Evolutionary conservation across 192 early-diverging fungal species (phyloP).

Genomic region (Allomyces macrogynus): DNA sequence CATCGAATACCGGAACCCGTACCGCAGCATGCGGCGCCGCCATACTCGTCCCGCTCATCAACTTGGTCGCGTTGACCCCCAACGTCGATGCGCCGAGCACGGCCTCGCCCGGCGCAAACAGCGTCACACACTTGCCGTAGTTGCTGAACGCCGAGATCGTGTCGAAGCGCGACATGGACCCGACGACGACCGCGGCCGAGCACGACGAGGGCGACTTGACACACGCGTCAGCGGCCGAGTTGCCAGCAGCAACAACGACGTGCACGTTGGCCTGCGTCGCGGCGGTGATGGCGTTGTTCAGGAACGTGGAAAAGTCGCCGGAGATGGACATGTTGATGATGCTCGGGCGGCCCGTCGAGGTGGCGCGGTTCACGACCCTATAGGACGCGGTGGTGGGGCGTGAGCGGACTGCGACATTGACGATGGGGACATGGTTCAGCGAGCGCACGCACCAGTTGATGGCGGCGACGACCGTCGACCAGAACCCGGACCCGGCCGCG

Average conservation of each 20-base stretch:
- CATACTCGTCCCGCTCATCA: constrained; percentile 1
- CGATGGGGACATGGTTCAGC: no score
- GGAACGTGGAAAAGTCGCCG: constrained; percentile 25
- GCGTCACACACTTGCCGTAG: not conserved
- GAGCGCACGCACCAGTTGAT: constrained; percentile 16
- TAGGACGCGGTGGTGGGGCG: no score
- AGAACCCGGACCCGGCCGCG: constrained; percentile 26
- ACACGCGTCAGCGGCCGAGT: constrained; percentile 46
- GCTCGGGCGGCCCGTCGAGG: constrained; percentile 2
- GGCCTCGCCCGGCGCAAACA: not conserved
- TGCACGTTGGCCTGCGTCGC: constrained; percentile 38
- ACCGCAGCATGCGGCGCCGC: not conserved
- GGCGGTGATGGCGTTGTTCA: constrained; percentile 39
- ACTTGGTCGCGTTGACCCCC: not conserved
- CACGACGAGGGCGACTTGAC: constrained; percentile 33
- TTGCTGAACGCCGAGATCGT: not conserved
- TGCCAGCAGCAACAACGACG: constrained; percentile 59
- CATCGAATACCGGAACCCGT: no score
- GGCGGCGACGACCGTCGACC: constrained; percentile 21
- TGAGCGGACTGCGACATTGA: no score
- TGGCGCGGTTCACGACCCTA: constrained; percentile 3
- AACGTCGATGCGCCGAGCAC: not conserved
- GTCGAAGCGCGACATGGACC: not conserved
- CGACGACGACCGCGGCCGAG: constrained; percentile 13
- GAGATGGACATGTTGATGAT: constrained; percentile 64